phyloP scores from a whole-genome alignment of 371 early-diverging fungal species.

The Capillidium rhysosporum region DNA sequence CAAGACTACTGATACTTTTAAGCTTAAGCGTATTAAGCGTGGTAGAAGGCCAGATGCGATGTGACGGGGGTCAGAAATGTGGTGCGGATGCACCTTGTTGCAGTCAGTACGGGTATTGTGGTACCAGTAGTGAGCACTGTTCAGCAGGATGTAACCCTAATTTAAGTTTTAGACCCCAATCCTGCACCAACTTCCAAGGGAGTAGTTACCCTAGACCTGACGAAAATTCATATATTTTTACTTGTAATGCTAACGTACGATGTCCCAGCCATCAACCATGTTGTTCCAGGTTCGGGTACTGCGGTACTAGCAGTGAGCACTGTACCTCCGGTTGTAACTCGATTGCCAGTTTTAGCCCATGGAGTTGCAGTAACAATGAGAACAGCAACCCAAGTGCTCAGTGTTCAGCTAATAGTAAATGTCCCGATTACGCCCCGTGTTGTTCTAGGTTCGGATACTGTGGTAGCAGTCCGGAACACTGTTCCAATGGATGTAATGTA shows the following conservation, averaged over 20 bases:
- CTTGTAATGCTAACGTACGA: too few relatives aligned
- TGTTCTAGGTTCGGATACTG: neutral
- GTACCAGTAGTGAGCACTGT: neutral
- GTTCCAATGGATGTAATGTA: neutral
- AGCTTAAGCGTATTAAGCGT: too few relatives aligned
- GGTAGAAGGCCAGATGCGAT: neutral
- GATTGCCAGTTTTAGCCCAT: neutral
- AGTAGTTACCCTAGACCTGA: too few relatives aligned
- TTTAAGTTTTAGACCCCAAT: neutral
- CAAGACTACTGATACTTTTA: too few relatives aligned
- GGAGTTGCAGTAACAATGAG: neutral
- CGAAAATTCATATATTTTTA: too few relatives aligned
- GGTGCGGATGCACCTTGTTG: neutral
- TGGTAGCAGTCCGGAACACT: neutral
- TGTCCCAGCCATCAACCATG: neutral
- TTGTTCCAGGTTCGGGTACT: neutral
- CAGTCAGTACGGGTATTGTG: neutral
- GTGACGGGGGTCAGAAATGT: neutral
- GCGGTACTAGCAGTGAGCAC: neutral
- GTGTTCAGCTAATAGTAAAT: neutral
- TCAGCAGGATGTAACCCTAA: neutral
- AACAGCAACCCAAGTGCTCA: neutral
- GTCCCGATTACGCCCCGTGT: neutral
- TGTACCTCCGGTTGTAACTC: neutral
- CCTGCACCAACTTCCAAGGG: neutral